A percentile compares a stretch with the other conserved stretches of the same genome.
These are phyloP conservation scores for Eucommia ulmoides DNA, from an alignment of 257 asterid species.

Conservation along the genomic window DNA sequence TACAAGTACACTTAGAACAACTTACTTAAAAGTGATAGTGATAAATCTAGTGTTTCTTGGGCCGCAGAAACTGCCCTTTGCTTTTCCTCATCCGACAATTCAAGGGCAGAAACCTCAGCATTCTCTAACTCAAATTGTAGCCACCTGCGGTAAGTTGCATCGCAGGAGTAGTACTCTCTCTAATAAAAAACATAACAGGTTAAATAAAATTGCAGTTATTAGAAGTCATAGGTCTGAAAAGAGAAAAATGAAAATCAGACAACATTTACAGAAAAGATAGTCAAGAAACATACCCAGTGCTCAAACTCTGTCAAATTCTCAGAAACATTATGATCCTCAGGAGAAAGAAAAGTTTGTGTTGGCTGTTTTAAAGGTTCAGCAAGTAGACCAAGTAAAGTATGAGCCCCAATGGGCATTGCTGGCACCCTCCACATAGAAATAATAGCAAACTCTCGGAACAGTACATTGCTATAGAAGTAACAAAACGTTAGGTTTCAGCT, in stretches of 20 bases:
- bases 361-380: conserved; percentile 92
- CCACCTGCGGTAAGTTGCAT: conserved; percentile 92
- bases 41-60: conserved; percentile 52
- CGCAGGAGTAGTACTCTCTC: conserved; percentile 95
- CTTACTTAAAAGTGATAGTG: conserved; percentile 63
- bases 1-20: background rate
- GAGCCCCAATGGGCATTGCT: conserved; percentile 87
- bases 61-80: conserved; percentile 63
- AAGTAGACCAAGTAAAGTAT: conserved; percentile 82
- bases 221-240: conserved; percentile 7
- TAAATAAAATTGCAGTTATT: conserved; percentile 13
- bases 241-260: no score
- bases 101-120: conserved; percentile 49
- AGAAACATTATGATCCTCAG: conserved; percentile 45
- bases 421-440: conserved; percentile 98
- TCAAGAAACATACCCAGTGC: conserved; percentile 66
- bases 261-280: conserved; percentile 1
- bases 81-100: conserved; percentile 76
- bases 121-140: conserved; percentile 57
- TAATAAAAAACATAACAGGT: conserved; percentile 22
- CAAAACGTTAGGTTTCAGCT: conserved; percentile 12
- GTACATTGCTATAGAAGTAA: conserved; percentile 57
- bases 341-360: conserved; percentile 41
- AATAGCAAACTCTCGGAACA: conserved; percentile 94
- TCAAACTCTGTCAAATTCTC: conserved; percentile 81